phyloP scores from a whole-genome alignment of 192 early-diverging fungal genomes.

The Coemansia sp. region DNA sequence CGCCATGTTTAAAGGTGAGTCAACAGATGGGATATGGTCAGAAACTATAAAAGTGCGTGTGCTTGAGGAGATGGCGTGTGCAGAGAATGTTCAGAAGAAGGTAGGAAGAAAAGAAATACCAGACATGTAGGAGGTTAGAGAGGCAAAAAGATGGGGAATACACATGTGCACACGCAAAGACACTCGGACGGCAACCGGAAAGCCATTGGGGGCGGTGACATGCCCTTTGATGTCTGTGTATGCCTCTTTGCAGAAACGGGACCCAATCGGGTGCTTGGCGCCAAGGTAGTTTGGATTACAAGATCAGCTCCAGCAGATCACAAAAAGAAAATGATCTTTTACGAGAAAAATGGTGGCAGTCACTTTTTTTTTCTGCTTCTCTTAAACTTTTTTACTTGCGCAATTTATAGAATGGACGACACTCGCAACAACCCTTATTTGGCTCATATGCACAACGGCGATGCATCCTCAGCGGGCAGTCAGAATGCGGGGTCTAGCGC shows the following conservation, averaged over 20 bases:
- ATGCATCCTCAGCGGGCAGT: background rate
- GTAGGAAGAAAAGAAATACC: background rate
- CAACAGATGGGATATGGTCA: background rate
- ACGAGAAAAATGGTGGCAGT: background rate
- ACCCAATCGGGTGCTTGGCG: background rate
- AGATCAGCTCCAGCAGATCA: background rate
- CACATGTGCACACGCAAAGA: background rate
- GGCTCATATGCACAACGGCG: slow-evolving; percentile 45
- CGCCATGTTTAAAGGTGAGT: slow-evolving; percentile 15
- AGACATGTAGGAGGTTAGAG: background rate
- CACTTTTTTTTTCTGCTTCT: background rate
- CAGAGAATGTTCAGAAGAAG: background rate
- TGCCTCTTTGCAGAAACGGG: background rate
- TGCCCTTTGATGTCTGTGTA: background rate
- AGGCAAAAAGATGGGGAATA: background rate
- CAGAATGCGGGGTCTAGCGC: slow-evolving; percentile 4
- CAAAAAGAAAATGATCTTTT: background rate
- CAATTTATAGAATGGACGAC: slow-evolving; percentile 21
- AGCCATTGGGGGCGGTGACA: background rate
- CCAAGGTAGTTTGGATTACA: background rate
- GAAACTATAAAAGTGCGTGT: slow-evolving; percentile 4
- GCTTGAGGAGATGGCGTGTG: slow-evolving; percentile 1
- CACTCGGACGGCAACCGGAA: background rate
- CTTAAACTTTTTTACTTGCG: background rate
- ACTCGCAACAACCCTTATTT: slow-evolving; percentile 50